phyloP scores from a whole-genome alignment of 495 filamentous ascomycete genomes.

The Schizothecium vesticola region DNA sequence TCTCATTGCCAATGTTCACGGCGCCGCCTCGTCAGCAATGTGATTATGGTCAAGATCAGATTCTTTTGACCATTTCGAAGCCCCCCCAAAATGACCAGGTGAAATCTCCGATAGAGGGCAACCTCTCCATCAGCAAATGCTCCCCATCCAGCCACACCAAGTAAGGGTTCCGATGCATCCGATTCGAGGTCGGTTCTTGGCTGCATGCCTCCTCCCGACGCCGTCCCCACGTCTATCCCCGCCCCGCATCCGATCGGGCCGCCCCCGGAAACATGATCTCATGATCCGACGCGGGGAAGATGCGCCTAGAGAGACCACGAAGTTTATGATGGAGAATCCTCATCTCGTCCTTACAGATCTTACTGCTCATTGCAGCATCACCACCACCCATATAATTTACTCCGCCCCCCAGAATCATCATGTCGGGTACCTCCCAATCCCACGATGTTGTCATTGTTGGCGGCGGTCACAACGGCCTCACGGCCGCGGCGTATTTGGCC shows the following conservation, averaged over 20 bases:
- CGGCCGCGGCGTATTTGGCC: background rate
- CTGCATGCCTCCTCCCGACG: background rate
- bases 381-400: too few relatives aligned
- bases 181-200: background rate
- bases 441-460: slow-evolving; percentile 1
- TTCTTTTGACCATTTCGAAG: too few relatives aligned
- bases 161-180: background rate
- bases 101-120: too few relatives aligned
- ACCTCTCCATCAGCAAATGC: background rate
- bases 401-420: too few relatives aligned
- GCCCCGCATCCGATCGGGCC: background rate
- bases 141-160: background rate
- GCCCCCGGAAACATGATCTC: background rate
- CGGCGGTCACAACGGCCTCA: background rate
- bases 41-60: too few relatives aligned
- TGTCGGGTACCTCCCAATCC: background rate
- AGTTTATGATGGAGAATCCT: too few relatives aligned
- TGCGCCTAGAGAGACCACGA: background rate
- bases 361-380: background rate
- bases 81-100: too few relatives aligned
- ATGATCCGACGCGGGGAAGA: background rate
- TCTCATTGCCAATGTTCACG: too few relatives aligned
- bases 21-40: too few relatives aligned
- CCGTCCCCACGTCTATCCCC: background rate
- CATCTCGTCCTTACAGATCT: background rate